These are phyloP conservation scores for Acanthamoeba divionensis DNA, from an alignment of 208 protist genomes.

Conservation along the genomic window DNA sequence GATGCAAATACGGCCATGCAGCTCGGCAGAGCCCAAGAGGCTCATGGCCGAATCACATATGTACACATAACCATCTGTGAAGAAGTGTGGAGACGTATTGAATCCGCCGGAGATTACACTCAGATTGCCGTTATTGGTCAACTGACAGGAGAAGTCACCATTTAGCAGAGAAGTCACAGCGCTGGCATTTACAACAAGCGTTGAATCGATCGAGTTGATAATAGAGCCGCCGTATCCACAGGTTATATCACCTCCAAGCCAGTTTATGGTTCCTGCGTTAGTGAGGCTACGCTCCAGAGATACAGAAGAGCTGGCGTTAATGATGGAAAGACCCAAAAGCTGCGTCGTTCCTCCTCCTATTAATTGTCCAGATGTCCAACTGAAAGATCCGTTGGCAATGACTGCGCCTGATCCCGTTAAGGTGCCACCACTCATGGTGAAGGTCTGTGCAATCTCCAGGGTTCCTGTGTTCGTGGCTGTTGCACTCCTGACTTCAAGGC, in stretches of 20 bases:
- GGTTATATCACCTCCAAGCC: background rate
- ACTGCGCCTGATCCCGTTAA: background rate
- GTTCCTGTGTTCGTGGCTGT: background rate
- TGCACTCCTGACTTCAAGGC: background rate
- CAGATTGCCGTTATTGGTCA: too few relatives aligned
- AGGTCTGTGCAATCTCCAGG: background rate
- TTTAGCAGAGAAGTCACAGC: background rate
- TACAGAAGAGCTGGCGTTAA: background rate
- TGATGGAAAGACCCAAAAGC: background rate
- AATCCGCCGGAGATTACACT: too few relatives aligned
- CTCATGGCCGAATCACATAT: constrained; percentile 6
- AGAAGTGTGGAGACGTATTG: too few relatives aligned
- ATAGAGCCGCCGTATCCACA: background rate
- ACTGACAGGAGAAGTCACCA: background rate
- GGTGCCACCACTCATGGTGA: constrained; percentile 5
- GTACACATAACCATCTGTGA: background rate
- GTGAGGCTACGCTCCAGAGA: background rate
- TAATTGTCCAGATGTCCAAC: background rate
- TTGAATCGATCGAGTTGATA: background rate
- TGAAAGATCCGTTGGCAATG: background rate
- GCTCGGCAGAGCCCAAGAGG: background rate
- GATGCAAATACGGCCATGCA: constrained; percentile 16
- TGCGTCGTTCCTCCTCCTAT: background rate
- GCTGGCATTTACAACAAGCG: background rate
- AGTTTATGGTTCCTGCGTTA: background rate